These are phyloP conservation scores for Yamadazyma atmosphaerica DNA, from an alignment of 1,139 yeast species.

Conservation along the genomic window DNA sequence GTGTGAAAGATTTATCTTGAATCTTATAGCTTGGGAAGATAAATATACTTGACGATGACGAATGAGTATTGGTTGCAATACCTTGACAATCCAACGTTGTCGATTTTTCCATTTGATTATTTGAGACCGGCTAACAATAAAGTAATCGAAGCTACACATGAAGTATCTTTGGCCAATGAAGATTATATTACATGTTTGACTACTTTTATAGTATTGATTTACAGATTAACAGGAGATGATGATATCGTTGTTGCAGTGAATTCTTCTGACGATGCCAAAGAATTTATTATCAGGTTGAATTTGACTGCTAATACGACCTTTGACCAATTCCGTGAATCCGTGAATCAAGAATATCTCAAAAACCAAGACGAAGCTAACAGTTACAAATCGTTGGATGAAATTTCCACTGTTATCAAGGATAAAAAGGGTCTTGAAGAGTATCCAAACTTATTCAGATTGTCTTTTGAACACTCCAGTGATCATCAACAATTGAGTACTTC, in stretches of 20 bases:
- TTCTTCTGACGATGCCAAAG: conserved; percentile 36
- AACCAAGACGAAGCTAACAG: conserved; percentile 37
- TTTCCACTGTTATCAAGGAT: conserved; percentile 53
- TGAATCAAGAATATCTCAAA: conserved; percentile 42
- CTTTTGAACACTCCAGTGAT: conserved; percentile 52
- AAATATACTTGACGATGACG: not conserved
- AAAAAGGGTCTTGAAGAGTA: conserved; percentile 51
- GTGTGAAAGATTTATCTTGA: too few relatives aligned
- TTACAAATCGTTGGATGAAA: conserved; percentile 51
- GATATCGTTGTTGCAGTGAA: conserved; percentile 85
- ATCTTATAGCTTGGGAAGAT: not conserved
- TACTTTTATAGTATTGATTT: conserved; percentile 69
- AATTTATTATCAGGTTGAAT: conserved; percentile 61
- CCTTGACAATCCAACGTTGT: conserved; percentile 79
- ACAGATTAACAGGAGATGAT: conserved; percentile 89
- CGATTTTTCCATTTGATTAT: conserved; percentile 86
- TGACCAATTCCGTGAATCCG: conserved; percentile 46
- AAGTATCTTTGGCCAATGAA: not conserved
- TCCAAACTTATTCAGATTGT: conserved; percentile 66
- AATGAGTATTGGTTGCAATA: conserved; percentile 58
- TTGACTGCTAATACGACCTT: conserved; percentile 59
- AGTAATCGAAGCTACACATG: conserved; percentile 60
- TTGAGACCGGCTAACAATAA: conserved; percentile 74
- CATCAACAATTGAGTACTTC: conserved; percentile 48
- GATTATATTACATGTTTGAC: conserved; percentile 61